Evolutionary conservation across 345 rosid genomes (phyloP), one percentile per base, ranked within the genome.

Genomic region (Moringa oleifera): DNA sequence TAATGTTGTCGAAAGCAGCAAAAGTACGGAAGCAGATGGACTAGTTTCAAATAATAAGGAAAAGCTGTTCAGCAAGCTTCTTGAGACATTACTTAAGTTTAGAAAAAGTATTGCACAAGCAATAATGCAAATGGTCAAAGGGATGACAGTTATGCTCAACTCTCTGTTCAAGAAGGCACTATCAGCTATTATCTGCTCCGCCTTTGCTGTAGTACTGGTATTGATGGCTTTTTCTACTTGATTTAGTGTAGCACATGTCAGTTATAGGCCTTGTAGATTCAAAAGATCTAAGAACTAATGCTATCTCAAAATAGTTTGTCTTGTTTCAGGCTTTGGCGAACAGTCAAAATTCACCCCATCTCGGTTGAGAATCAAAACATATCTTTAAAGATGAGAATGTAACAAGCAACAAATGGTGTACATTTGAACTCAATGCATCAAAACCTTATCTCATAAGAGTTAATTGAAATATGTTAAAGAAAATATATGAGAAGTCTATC

Each of bases 161-260:
- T 78, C 84, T 61, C 60, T 81, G 18, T 85, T 77, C 69, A 92
- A 76, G 86, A 89, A 74, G 79, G 77, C 75, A 23, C 63, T 89
- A 51, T 75, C 77, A 4, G 83, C 91, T 66, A 46, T 88, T 61
- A 73, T 93, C 59, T 74, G 78, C 57, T 87, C 98, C 23, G 65
- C 78, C 59, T 52, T 90, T 20, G 89, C 79, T 58, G 72, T 88
- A 31, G 78, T 81, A 84, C 86, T 93, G 97, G 98, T 90, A 83
- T 19, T 24, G 23, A 51, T 49, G 2, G 18, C 25, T 16, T 55
- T 61, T 50, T 20, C 22, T 53, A 18, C 22, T 51, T 51, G 20
- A 18, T 21, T 51, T 51, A 6, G 15, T n/a, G n/a, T 18, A 4
- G 1, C 18, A 1, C 56, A 20, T 53, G 25, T 53, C 12, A 51